Base-by-base conservation (phyloP, 2,329 filamentous ascomycete species). In the Ilyonectria sp. region DNA sequence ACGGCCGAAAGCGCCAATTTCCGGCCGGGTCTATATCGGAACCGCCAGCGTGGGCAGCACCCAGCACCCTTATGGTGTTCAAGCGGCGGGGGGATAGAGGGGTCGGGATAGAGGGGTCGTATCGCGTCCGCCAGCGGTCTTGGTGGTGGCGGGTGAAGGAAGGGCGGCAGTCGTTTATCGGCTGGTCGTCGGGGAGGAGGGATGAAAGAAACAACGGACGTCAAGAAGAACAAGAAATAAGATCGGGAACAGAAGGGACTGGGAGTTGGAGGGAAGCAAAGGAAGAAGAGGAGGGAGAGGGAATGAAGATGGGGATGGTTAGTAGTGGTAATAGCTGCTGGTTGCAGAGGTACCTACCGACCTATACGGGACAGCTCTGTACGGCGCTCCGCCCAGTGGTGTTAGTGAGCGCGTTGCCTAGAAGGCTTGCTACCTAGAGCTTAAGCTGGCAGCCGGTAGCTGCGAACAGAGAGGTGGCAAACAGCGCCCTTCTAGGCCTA, bases 61-160 rank as follows among this genome's bases (percentile, higher is more conserved):
- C 7, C 49, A 53, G 29, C 49, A 35, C 59, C 47, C 59, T 56
- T 49, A 37, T 21, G 11, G 47, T 44, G 23, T 44, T 52, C 44
- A 35, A 37, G 65, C 61, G 60, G 56, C 60, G 47, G 59, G 55
- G 55, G 58, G 61, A 56, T 33, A 13, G 31, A 57, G 60, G 62
- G 60, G 21, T 47, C 44, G 57, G 57, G 57, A 52, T 47, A 52
- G 54, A 59, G 60, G 55, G 60, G 55, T 64, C 35, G 55, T 64
- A 56, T 67, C 65, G 59, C 59, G 52, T 67, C 55, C 26, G 44
- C 29, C 60, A 55, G 60, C 58, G 46, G 53, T 46, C 35, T 58
- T 35, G 26, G 37, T 26, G 33, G 43, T 49, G n/a, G 50, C 26
- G 43, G 57, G 26, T n/a, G 33, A 52, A 53, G 37, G 33, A 52